Evolutionary conservation across 228 moss, liverwort and hornwort genomes (phyloP).

Genomic region (Sphagnum magellanicum): DNA sequence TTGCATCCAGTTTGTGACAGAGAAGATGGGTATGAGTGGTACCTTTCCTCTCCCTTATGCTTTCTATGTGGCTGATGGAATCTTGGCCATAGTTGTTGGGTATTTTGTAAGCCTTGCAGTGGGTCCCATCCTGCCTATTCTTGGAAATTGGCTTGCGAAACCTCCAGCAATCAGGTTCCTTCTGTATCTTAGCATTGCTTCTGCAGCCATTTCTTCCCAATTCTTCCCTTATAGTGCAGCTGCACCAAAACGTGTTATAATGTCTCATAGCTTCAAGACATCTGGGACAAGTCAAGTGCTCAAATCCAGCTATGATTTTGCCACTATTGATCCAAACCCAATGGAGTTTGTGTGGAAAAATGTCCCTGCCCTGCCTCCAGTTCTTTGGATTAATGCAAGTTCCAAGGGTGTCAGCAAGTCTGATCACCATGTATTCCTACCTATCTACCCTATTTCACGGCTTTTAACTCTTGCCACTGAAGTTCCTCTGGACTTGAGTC

Average conservation of each 20-base stretch:
- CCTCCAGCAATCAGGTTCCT: slow-evolving; percentile 75
- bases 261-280: slow-evolving; percentile 70
- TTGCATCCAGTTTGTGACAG: slow-evolving; percentile 68
- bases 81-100: slow-evolving; percentile 69
- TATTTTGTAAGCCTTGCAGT: slow-evolving; percentile 46
- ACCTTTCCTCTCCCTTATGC: slow-evolving; percentile 68
- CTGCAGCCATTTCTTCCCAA: slow-evolving; percentile 71
- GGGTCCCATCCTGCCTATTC: slow-evolving; percentile 66
- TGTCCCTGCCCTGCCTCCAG: slow-evolving; percentile 43
- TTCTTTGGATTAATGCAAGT: slow-evolving; percentile 46
- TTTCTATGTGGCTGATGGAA: slow-evolving; percentile 77
- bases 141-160: slow-evolving; percentile 68
- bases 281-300: slow-evolving; percentile 50
- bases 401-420: slow-evolving; percentile 39
- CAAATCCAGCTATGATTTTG: slow-evolving; percentile 70
- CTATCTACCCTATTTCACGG: slow-evolving; percentile 77
- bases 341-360: slow-evolving; percentile 83
- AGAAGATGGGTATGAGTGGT: slow-evolving; percentile 97
- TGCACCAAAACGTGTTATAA: slow-evolving; percentile 75
- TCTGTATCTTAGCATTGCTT: slow-evolving; percentile 70
- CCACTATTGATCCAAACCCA: slow-evolving; percentile 84
- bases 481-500: slow-evolving; percentile 30
- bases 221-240: slow-evolving; percentile 72
- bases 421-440: slow-evolving; percentile 57
- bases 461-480: slow-evolving; percentile 65